These are phyloP conservation scores for Calonectria pauciramosa DNA, from an alignment of 2,329 filamentous ascomycete species.

Conservation along the genomic window DNA sequence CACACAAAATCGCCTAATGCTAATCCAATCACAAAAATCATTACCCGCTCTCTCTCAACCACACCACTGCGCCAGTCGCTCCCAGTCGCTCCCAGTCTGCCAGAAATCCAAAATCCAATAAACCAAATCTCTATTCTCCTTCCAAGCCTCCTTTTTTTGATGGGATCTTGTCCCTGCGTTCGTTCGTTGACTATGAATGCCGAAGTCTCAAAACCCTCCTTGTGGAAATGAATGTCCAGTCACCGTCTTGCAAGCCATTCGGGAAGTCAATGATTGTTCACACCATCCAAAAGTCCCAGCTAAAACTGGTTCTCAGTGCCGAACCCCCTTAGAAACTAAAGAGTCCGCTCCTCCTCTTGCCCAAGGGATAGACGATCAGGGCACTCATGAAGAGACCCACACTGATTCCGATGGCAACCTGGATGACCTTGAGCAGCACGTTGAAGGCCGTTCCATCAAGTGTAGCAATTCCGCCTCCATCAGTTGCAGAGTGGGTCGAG, in stretches of 20 bases:
- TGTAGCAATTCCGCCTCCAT: slow-evolving; percentile 42
- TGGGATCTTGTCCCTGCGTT: slow-evolving; percentile 14
- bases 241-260: background rate
- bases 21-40: slow-evolving; percentile 15
- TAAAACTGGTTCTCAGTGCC: background rate
- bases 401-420: slow-evolving; percentile 74
- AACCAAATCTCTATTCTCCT: background rate
- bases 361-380: slow-evolving; percentile 68
- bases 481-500: slow-evolving; percentile 48
- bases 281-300: background rate
- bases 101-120: slow-evolving; percentile 1
- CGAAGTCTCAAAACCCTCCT: background rate
- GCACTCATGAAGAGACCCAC: slow-evolving; percentile 71
- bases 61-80: slow-evolving; percentile 31
- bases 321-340: slow-evolving; percentile 62
- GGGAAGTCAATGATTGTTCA: background rate
- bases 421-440: slow-evolving; percentile 70
- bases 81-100: slow-evolving; percentile 16
- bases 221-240: background rate
- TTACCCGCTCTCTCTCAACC: slow-evolving; percentile 30
- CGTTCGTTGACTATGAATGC: background rate
- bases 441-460: slow-evolving; percentile 65
- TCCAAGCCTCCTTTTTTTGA: slow-evolving; percentile 11
- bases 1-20: background rate
- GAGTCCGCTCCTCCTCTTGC: slow-evolving; percentile 70